A percentile compares a stretch with the other conserved stretches of the same genome.
phyloP scores from a whole-genome alignment of 2,329 filamentous ascomycete species.

The Cadophora sp. region DNA sequence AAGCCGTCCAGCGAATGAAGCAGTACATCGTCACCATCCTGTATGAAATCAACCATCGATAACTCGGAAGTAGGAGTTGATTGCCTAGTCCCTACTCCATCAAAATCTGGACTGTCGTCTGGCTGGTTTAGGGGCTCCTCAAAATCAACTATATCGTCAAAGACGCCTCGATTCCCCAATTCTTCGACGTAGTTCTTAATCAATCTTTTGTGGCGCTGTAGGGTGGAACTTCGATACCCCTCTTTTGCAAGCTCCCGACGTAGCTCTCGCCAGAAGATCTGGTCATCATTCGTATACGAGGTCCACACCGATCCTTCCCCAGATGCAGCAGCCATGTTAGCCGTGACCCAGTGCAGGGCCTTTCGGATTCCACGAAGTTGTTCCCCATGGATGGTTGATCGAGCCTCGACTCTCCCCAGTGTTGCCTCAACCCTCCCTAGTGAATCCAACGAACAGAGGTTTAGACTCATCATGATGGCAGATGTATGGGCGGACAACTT shows the following conservation, averaged over 20 bases:
- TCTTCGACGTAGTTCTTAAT: slow-evolving; percentile 36
- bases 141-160: slow-evolving; percentile 19
- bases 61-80: neutral
- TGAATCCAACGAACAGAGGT: slow-evolving; percentile 26
- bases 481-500: slow-evolving; percentile 30
- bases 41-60: neutral
- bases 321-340: slow-evolving; percentile 12
- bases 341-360: slow-evolving; percentile 24
- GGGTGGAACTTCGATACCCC: slow-evolving; percentile 59
- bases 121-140: neutral
- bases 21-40: neutral
- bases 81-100: neutral
- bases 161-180: slow-evolving; percentile 31
- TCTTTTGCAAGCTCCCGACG: slow-evolving; percentile 60
- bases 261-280: slow-evolving; percentile 62
- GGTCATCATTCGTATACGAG: slow-evolving; percentile 49
- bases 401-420: slow-evolving; percentile 14
- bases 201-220: slow-evolving; percentile 58
- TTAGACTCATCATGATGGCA: slow-evolving; percentile 28
- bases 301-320: slow-evolving; percentile 36
- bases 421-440: slow-evolving; percentile 24
- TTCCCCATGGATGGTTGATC: neutral
- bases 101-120: neutral
- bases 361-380: slow-evolving; percentile 20
- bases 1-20: no score